Percentiles rank a stretch among this genome's conserved stretches.
Evolutionary conservation across 768 basidiomycete genomes (phyloP).

Genomic region (Amanita fuliginea): DNA sequence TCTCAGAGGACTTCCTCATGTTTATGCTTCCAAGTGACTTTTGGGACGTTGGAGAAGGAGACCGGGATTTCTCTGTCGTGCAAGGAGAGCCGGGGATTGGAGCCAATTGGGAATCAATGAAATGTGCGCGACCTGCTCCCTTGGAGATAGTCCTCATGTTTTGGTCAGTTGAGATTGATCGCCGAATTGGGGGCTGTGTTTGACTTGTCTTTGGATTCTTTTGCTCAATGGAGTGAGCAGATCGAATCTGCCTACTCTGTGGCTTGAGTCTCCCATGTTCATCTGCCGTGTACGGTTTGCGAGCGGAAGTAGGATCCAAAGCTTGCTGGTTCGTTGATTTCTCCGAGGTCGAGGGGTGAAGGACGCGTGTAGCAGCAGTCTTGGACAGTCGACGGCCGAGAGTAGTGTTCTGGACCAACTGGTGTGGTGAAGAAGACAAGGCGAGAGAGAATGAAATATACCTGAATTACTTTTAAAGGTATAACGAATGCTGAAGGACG

Average conservation of each 20-base stretch:
- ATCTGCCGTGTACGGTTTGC: conserved; percentile 26
- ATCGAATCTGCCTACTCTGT: conserved; percentile 16
- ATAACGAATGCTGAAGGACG: conserved; percentile 86
- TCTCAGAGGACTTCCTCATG: conserved; percentile 21
- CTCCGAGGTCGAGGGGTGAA: conserved; percentile 21
- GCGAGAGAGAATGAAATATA: conserved; percentile 15
- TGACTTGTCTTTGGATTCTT: not conserved
- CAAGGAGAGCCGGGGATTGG: conserved; percentile 66
- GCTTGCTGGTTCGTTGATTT: conserved; percentile 13
- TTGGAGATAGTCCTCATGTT: conserved; percentile 5
- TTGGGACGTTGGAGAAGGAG: conserved; percentile 35
- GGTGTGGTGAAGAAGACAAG: conserved; percentile 1
- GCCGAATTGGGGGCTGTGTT: conserved; percentile 15
- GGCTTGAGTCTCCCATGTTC: conserved; percentile 16
- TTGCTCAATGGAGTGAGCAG: not conserved
- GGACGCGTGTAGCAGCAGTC: conserved; percentile 33
- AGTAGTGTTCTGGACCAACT: conserved; percentile 46
- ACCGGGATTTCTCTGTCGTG: conserved; percentile 46
- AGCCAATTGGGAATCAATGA: conserved; percentile 33
- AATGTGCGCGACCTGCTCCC: not conserved
- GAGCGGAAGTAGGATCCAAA: conserved; percentile 12
- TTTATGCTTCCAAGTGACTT: not conserved
- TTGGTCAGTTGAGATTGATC: conserved; percentile 20
- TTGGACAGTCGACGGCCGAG: conserved; percentile 61
- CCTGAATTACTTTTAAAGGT: conserved; percentile 82